Base-by-base conservation (phyloP, 2,329 filamentous ascomycete species). In the Microdochium bolleyi region DNA sequence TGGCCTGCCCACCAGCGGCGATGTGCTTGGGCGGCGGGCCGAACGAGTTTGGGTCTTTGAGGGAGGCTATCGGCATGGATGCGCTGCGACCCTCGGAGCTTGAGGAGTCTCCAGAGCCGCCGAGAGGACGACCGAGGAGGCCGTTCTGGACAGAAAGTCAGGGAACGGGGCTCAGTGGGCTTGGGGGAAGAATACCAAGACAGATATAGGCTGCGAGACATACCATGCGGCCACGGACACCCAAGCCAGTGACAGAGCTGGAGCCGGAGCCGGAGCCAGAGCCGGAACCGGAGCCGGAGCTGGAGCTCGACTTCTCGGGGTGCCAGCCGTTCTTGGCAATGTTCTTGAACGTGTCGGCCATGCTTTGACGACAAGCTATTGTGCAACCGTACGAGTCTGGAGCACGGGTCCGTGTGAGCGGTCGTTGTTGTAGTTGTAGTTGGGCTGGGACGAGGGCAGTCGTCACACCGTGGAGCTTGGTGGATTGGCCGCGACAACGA, bases 41-140 rank as follows among this genome's bases (percentile, higher is more conserved):
- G 65, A 95, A 96, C 16, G 83, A 80, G 1, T 81, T 68, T 1
- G 89, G 91, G 64, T 96, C 90, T 64, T 83, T 84, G 27, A 96
- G 77, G 3, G 82, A 76, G 9, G 83, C 76, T 46, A 95, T 71
- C 1, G 91, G 90, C 16, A 46, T 46, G 10, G 77, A 75, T 30
- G 79, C 70, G 48, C 70, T 67, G 58, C 75, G 73, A 52, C 67
- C 60, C 22, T 60, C 55, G n/a, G 48, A 30, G 11, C n/a, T 27
- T 8, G 24, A 19, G n/a, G 24, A 30, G 48, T 5, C 4, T 5
- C 3, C 25, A 4, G 48, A 25, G 24, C 24, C 48, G 13, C 58
- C 57, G 16, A 66, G 60, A 25, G 60, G 54, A 1, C 48, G 22
- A 24, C 14, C 14, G 56, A 49, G n/a, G 55, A 55, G 21, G 60